Conservation (phyloP, 2,329 filamentous ascomycete genomes). For the Ploettnerulaceae sp. region DNA sequence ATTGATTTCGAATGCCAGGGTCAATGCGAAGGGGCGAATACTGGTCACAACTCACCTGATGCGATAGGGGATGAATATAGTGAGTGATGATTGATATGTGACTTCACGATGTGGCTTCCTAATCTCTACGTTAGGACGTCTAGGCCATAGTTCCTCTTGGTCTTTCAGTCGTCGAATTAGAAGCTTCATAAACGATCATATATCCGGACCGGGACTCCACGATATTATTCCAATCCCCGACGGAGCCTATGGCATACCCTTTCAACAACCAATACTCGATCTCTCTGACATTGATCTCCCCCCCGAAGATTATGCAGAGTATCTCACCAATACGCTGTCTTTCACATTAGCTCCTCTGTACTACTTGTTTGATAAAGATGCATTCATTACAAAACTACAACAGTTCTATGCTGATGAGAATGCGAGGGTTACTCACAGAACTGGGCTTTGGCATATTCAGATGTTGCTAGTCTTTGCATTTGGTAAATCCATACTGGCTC, state of each 20-base stretch:
- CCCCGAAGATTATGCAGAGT: slow-evolving; percentile 3
- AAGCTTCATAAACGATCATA: slow-evolving; percentile 1
- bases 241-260: not conserved
- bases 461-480: slow-evolving; percentile 6
- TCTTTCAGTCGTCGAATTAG: slow-evolving; percentile 1
- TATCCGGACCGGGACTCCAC: not conserved
- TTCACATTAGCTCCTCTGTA: not conserved
- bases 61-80: slow-evolving; percentile 5
- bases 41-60: slow-evolving; percentile 1
- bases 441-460: slow-evolving; percentile 2
- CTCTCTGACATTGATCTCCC: slow-evolving; percentile 3
- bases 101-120: not conserved
- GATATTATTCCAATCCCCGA: slow-evolving; percentile 1
- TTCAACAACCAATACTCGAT: not conserved
- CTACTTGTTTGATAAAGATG: slow-evolving; percentile 1
- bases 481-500: slow-evolving; percentile 1
- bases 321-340: slow-evolving; percentile 1
- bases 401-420: not conserved
- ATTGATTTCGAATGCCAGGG: not conserved
- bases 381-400: not conserved
- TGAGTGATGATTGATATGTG: not conserved
- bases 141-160: slow-evolving; percentile 6
- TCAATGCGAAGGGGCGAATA: not conserved
- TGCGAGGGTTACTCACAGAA: not conserved
- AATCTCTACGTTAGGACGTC: not conserved